A percentile compares a stretch with the other conserved stretches of the same genome.
These are phyloP conservation scores for Microdochium nivale DNA, from an alignment of 2,329 filamentous ascomycete genomes.

Conservation along the genomic window DNA sequence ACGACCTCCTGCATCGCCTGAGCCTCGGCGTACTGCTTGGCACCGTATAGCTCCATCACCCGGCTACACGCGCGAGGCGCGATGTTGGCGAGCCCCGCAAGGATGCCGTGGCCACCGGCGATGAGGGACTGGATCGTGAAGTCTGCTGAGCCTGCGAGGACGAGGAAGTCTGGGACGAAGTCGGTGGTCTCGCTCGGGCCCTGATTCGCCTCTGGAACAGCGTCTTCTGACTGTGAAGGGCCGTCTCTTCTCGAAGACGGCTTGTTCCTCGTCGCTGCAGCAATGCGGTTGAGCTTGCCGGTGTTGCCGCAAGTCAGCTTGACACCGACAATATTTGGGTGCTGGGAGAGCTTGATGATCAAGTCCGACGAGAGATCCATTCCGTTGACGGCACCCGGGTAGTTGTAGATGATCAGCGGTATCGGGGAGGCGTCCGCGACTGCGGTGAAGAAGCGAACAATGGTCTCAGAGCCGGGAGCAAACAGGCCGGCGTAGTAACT, in stretches of 20 bases:
- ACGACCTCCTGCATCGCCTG: constrained; percentile 56
- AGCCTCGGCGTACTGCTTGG: constrained; percentile 50
- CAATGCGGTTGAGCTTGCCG: constrained; percentile 58
- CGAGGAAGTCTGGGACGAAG: constrained; percentile 47
- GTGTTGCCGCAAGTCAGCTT: constrained; percentile 66
- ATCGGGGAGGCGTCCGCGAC: constrained; percentile 56
- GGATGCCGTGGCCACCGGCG: constrained; percentile 61
- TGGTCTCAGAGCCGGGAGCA: constrained; percentile 48
- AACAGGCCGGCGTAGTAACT: constrained; percentile 67
- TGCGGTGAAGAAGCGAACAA: constrained; percentile 57
- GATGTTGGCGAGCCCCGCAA: constrained; percentile 65
- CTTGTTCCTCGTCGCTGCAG: constrained; percentile 43
- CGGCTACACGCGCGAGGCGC: constrained; percentile 55
- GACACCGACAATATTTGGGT: constrained; percentile 59
- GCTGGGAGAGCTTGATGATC: constrained; percentile 48
- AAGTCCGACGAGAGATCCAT: constrained; percentile 56
- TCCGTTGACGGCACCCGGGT: constrained; percentile 53
- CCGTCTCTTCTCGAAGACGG: constrained; percentile 4
- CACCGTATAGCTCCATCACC: constrained; percentile 50
- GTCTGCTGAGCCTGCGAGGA: constrained; percentile 65
- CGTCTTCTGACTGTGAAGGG: neutral
- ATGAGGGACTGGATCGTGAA: constrained; percentile 62
- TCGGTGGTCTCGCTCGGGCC: constrained; percentile 14
- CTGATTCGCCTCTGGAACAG: too few species aligned
- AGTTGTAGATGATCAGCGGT: constrained; percentile 63